These are phyloP conservation scores for Eucalyptus pumila DNA, from an alignment of 345 rosid species.

Conservation along the genomic window DNA sequence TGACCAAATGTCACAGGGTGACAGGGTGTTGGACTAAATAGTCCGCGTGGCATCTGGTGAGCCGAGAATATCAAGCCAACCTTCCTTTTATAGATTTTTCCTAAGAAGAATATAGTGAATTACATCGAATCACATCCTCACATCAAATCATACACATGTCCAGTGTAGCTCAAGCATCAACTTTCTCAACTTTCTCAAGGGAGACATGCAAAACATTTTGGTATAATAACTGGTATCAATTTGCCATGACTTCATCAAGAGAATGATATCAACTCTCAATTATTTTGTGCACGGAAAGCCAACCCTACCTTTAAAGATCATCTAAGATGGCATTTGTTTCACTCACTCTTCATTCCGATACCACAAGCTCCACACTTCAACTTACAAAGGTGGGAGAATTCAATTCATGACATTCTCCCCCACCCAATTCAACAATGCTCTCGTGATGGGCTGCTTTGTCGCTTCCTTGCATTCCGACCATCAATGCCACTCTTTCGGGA, in stretches of 20 bases:
- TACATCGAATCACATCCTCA: not conserved
- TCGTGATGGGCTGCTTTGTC: too few relatives aligned
- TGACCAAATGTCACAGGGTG: not conserved
- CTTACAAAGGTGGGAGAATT: not conserved
- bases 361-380: not conserved
- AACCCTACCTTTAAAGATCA: too few relatives aligned
- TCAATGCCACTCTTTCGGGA: too few relatives aligned
- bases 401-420: too few relatives aligned
- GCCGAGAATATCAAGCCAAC: not conserved
- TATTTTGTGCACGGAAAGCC: too few relatives aligned
- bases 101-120: not conserved
- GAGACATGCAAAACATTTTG: not conserved
- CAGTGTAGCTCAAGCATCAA: not conserved
- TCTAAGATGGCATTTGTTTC: too few relatives aligned
- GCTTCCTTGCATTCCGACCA: too few relatives aligned
- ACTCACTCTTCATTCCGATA: too few relatives aligned
- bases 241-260: too few relatives aligned
- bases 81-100: not conserved
- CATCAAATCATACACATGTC: not conserved
- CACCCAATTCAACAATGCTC: too few relatives aligned
- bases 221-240: too few relatives aligned
- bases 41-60: not conserved
- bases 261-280: too few relatives aligned
- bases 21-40: not conserved
- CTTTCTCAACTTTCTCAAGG: not conserved